phyloP scores from a whole-genome alignment of 2,329 filamentous ascomycete species.

The Clarireedia monteithiana region DNA sequence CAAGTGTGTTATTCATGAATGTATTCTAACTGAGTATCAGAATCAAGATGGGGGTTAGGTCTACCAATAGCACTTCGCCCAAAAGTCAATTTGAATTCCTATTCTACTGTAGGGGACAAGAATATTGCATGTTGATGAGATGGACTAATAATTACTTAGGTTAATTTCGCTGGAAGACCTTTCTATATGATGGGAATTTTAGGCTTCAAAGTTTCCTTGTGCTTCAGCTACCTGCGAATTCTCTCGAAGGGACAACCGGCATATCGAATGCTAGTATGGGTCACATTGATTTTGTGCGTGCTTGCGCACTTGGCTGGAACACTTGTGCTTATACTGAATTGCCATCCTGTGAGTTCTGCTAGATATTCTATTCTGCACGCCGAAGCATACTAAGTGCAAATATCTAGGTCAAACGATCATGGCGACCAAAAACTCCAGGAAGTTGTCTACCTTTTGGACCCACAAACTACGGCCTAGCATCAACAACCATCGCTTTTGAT shows the following conservation, averaged over 20 bases:
- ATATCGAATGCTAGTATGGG: conserved; percentile 1
- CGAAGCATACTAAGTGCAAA: neutral
- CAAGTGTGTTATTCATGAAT: neutral
- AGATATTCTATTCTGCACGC: neutral
- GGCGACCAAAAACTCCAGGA: neutral
- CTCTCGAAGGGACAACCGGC: conserved; percentile 6
- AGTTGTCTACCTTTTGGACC: neutral
- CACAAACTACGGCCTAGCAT: neutral
- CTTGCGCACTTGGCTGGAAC: neutral
- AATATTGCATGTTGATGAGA: neutral
- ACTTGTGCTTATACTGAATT: neutral
- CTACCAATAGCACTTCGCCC: neutral
- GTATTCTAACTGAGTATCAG: neutral
- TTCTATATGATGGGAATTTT: conserved; percentile 12
- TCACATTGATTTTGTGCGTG: neutral
- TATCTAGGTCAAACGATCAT: neutral
- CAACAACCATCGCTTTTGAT: conserved; percentile 1
- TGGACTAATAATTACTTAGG: neutral
- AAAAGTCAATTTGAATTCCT: neutral
- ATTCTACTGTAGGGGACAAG: neutral
- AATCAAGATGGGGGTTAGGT: conserved; percentile 8
- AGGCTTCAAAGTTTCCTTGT: conserved; percentile 11
- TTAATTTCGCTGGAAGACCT: conserved; percentile 11
- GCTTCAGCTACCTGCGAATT: conserved; percentile 12
- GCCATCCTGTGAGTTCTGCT: neutral